Evolutionary conservation across 2,329 filamentous ascomycete genomes (phyloP), one percentile per base, ranked within the genome.

Genomic region (Albifimbria verrucaria): DNA sequence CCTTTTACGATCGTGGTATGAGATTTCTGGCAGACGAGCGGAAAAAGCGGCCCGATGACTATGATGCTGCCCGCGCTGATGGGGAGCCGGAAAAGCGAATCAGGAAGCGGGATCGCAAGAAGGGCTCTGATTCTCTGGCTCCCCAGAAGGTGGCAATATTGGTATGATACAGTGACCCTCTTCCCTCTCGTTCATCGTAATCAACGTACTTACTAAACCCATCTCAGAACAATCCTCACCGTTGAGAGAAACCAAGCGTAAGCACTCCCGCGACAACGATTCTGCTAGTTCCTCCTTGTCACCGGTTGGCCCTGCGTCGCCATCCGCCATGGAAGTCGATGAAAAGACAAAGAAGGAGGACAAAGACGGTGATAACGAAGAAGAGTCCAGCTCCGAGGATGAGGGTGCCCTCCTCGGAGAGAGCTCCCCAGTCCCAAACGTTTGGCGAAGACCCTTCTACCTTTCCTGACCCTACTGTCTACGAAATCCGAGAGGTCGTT

Each of bases 391-490:
- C 56, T 82, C 80, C 47, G 76, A 83, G 57, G 83, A 87, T 55
- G 79, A 85, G 66, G 74, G 82, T 61, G 75, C 83, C 62, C 82
- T 53, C 79, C 86, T 64, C 78, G 79, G 57, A 79, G 82, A 23
- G 83, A 87, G 78, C 82, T 41, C 91, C 89, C 5, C 88, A 92
- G 54, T 86, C 87, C 64, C 90, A 96, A 71, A 92, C 91, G 1
- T 97, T 97, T 68, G 93, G 93, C 54, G 87, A 93, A 39, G 92
- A 97, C 65, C 93, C 93, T 0, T 89, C 91, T 23, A 91, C 86
- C n/a, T 96, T 93, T 64, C 83, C 84, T 20, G 94, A 99, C 66
- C 92, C 92, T 1, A 96, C 93, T 32, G 81, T 97, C 48, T 99
- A 99, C 75, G 89, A 99, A 67, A 97, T 99, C 57, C 86, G 87